Base-by-base conservation (phyloP, 139 green algal genomes). In the Deuterostichococcus epilithicus region DNA sequence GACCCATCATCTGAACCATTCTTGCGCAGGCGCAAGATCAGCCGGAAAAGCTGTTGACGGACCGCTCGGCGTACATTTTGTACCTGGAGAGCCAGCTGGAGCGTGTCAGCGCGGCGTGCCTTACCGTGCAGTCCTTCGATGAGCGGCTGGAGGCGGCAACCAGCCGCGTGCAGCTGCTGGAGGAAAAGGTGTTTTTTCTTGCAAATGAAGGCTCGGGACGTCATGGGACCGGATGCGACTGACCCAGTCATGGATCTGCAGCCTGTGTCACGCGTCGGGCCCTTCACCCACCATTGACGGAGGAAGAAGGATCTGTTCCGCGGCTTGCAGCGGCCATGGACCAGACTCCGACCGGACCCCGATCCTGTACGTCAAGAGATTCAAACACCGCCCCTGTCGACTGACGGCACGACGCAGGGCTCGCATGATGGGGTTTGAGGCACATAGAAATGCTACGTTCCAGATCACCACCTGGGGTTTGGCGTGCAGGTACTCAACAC, bases 11-110 rank as follows among this genome's bases (percentile, higher is more conserved):
- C 20, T 66, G 23, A 23, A 66, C 20, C 52, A 66, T 20, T n/a
- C 22, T 66, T 66, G 52, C 22, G 52, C 23, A 39, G 34, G 66
- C 39, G 68, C 20, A 80, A 73, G 25, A 70, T 73, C 23, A 25
- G 45, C 6, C 81, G 5, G 81, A 86, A 34, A 78, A 78, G 26
- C 74, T 86, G 68, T 32, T 86, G 20, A 86, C 81, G 10, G 81
- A 86, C 65, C 67, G 81, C 42, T 65, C 70, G 52, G 72, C 74
- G 0, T 86, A 86, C 70, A 86, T 86, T 6, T 26, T 70, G 13
- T 86, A 86, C 33, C 69, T 86, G 1, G 81, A 86, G 32, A 74
- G 45, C 63, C 81, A 86, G 74, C 77, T 86, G 26, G 81, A 86
- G 70, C 68, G 74, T 0, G 74, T 86, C 34, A 81, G 74, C 22